phyloP scores from a whole-genome alignment of 495 filamentous ascomycete species.

The Penicillium angulare region DNA sequence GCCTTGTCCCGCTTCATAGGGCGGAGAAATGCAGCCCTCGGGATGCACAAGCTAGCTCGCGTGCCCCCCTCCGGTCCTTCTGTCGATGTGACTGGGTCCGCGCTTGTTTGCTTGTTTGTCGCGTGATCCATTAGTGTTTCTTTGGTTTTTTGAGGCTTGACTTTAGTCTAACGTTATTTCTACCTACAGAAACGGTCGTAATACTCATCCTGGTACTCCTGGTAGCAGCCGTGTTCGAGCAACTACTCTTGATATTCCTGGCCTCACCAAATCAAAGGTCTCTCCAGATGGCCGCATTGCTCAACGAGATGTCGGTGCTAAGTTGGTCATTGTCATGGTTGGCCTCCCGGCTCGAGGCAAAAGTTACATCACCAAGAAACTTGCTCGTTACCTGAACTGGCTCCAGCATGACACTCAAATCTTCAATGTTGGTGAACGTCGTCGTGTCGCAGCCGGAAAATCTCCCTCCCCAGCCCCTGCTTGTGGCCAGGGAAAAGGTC shows the following conservation, averaged over 20 bases:
- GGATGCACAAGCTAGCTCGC: conserved; percentile 6
- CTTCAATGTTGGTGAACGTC: conserved; percentile 93
- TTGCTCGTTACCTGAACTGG: conserved; percentile 94
- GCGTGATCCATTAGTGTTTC: conserved; percentile 10
- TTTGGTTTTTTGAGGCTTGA: background rate
- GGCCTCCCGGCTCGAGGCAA: conserved; percentile 93
- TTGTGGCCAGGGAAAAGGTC: conserved; percentile 15
- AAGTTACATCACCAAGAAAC: conserved; percentile 97
- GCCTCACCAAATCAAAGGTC: conserved; percentile 87
- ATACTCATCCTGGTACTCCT: conserved; percentile 48
- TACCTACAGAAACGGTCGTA: conserved; percentile 8
- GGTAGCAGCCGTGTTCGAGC: conserved; percentile 63
- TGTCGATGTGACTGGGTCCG: conserved; percentile 3
- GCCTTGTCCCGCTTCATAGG: background rate
- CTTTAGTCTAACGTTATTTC: conserved; percentile 10
- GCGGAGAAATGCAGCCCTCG: background rate
- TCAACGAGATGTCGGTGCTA: conserved; percentile 87
- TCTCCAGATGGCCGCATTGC: conserved; percentile 94
- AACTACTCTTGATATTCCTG: conserved; percentile 82
- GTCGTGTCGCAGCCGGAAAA: conserved; percentile 72
- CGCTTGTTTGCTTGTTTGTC: background rate
- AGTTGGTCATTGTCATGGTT: conserved; percentile 98
- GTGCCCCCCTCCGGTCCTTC: background rate
- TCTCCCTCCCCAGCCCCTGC: conserved; percentile 37
- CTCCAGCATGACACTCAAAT: conserved; percentile 92